Conservation (phyloP, 768 basidiomycete genomes). For the Pulveroboletus ravenelii region DNA sequence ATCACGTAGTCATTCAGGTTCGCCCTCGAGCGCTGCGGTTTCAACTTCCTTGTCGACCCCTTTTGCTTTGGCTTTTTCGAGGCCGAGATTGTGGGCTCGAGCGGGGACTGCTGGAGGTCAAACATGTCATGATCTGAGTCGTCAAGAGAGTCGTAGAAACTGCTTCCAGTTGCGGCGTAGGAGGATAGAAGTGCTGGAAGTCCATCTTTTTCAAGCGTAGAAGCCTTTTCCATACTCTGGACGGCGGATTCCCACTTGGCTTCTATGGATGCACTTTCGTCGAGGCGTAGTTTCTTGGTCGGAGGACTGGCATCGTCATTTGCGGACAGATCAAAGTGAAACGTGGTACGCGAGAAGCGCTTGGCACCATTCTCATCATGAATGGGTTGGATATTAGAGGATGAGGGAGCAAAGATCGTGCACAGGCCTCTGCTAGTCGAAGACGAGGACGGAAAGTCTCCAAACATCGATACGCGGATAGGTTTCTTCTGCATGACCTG, state of each 20-base stretch:
- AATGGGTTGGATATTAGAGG: conserved; percentile 40
- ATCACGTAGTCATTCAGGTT: conserved; percentile 14
- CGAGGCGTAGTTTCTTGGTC: conserved; percentile 42
- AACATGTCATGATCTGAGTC: conserved; percentile 21
- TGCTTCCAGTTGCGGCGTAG: conserved; percentile 19
- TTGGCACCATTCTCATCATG: conserved; percentile 29
- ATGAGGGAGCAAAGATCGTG: conserved; percentile 31
- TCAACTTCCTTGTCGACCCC: conserved; percentile 13
- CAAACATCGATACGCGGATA: conserved; percentile 30
- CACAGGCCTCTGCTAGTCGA: conserved; percentile 22
- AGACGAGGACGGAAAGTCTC: conserved; percentile 27
- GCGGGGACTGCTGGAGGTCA: conserved; percentile 3
- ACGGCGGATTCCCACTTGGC: conserved; percentile 47
- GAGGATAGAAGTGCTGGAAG: conserved; percentile 39
- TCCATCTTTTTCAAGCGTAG: conserved; percentile 43
- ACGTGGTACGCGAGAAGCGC: conserved; percentile 43
- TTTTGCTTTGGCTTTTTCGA: conserved; percentile 7
- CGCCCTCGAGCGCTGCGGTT: conserved; percentile 14
- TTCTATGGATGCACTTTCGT: conserved; percentile 25
- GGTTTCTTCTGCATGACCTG: conserved; percentile 26
- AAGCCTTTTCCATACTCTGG: conserved; percentile 39
- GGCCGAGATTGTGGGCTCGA: neutral
- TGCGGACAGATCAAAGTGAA: conserved; percentile 12
- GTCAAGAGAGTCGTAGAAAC: conserved; percentile 25
- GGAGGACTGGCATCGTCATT: conserved; percentile 31